Percentiles rank a stretch among this genome's conserved stretches.
Conservation (phyloP, 768 basidiomycete genomes). For the Boletus coccyginus region DNA sequence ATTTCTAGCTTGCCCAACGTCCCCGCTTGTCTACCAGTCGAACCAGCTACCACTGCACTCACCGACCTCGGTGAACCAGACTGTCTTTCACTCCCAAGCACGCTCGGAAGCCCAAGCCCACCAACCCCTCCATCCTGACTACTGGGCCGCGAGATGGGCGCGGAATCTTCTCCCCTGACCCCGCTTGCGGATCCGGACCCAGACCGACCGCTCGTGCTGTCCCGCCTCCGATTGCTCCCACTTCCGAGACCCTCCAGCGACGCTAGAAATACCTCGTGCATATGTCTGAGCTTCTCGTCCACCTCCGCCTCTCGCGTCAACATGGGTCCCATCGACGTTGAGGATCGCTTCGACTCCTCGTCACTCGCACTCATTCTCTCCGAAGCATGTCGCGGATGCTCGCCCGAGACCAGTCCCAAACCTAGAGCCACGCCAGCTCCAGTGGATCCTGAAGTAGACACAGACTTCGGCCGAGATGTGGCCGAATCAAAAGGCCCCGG, state of each 20-base stretch:
- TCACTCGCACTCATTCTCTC: slow-evolving; percentile 18
- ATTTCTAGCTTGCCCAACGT: slow-evolving; percentile 38
- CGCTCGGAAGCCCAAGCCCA: slow-evolving; percentile 11
- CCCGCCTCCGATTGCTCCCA: slow-evolving; percentile 29
- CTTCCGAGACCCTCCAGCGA: slow-evolving; percentile 60
- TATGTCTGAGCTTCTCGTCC: slow-evolving; percentile 57
- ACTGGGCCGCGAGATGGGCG: slow-evolving; percentile 5
- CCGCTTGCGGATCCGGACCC: slow-evolving; percentile 12
- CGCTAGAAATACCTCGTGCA: slow-evolving; percentile 67
- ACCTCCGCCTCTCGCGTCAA: slow-evolving; percentile 66
- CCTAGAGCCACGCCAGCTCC: slow-evolving; percentile 4
- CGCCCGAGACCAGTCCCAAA: slow-evolving; percentile 18
- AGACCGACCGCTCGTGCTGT: slow-evolving; percentile 10
- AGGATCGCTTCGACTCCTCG: slow-evolving; percentile 22
- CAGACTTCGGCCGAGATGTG: slow-evolving; percentile 3
- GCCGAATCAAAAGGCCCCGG: neutral
- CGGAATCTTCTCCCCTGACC: slow-evolving; percentile 6
- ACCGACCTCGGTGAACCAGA: slow-evolving; percentile 33
- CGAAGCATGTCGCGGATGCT: slow-evolving; percentile 16
- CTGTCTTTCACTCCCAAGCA: slow-evolving; percentile 22
- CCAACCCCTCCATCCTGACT: slow-evolving; percentile 5
- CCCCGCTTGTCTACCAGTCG: slow-evolving; percentile 33
- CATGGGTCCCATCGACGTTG: slow-evolving; percentile 45
- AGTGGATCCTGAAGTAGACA: neutral
- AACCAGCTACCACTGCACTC: slow-evolving; percentile 17